These are phyloP conservation scores for Sporothrix mexicana DNA, from an alignment of 2,329 filamentous ascomycete genomes.

Conservation along the genomic window DNA sequence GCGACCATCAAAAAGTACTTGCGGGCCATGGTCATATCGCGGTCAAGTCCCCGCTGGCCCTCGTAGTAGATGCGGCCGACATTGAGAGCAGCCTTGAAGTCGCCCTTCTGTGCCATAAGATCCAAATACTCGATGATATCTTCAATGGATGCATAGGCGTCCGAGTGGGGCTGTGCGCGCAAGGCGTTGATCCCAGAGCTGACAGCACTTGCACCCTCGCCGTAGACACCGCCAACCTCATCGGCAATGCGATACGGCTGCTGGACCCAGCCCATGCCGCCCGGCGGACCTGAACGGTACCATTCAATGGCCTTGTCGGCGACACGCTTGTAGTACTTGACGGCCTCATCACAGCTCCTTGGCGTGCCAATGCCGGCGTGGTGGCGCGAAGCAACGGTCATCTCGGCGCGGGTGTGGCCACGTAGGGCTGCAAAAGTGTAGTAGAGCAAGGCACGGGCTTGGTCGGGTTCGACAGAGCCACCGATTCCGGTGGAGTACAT, in stretches of 20 bases:
- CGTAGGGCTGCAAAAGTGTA: conserved; percentile 90
- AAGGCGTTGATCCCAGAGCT: conserved; percentile 85
- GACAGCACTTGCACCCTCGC: conserved; percentile 88
- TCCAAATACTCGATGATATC: conserved; percentile 95
- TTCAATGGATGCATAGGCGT: conserved; percentile 84
- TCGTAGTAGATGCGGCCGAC: conserved; percentile 89
- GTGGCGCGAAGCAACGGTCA: conserved; percentile 89
- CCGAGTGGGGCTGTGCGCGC: conserved; percentile 73
- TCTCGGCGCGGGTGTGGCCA: conserved; percentile 84
- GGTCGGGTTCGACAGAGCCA: conserved; percentile 78
- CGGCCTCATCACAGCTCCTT: conserved; percentile 82
- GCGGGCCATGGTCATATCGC: conserved; percentile 74
- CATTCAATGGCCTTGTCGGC: conserved; percentile 91
- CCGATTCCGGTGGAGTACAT: conserved; percentile 95
- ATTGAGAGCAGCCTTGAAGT: conserved; percentile 84
- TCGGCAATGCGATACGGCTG: conserved; percentile 89
- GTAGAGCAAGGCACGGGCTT: conserved; percentile 90
- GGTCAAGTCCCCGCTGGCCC: conserved; percentile 74
- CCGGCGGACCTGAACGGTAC: conserved; percentile 87
- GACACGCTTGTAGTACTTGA: conserved; percentile 88
- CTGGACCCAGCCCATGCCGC: conserved; percentile 76
- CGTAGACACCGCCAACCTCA: conserved; percentile 89
- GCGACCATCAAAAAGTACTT: conserved; percentile 82
- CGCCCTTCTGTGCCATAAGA: conserved; percentile 86
- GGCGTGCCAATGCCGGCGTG: conserved; percentile 84